Evolutionary conservation across 495 filamentous ascomycete genomes (phyloP), one percentile per base, ranked within the genome.

Genomic region (Pseudomonodictys pantanalensis): DNA sequence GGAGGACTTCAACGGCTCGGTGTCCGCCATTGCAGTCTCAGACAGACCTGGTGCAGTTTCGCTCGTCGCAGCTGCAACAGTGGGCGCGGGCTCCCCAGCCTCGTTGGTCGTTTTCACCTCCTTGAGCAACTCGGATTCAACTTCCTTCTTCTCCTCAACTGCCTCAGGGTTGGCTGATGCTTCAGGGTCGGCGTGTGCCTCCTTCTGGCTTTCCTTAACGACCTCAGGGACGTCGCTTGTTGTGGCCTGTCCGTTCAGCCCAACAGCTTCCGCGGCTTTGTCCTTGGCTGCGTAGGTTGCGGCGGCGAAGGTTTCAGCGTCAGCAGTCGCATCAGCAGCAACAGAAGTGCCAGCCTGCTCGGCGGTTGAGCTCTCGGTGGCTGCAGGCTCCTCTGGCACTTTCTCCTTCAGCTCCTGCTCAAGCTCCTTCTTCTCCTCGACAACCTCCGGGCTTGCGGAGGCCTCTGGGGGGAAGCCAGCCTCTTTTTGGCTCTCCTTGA

Each of bases 131-230:
- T 66, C 58, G 2, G 48, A 65, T 73, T 92, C 90, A 29, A 89
- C 76, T 17, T 80, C 84, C 69, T 82, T 83, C 82, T 95, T 95
- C 69, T 91, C 88, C 54, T 82, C 80, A 8, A 93, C 87, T 3
- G 82, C 83, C 39, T 79, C 78, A 15, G 80, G 69, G 30, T 58
- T 73, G 11, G 71, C 81, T 58, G 82, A 81, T 15, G 86, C 86
- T 66, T 87, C 86, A 5, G 87, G 79, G 9, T 72, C 72, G 18
- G 72, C 71, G 24, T 81, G 56, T 11, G 85, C 85, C 68, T 81
- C 77, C 63, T 82, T 73, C 59, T 88, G 85, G 72, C 81, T 86
- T 62, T 90, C 77, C 66, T 79, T 82, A 41, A 90, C 86, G 12
- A 86, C 74, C 33, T 84, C 78, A 26, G 88, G 87, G 9, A 88